Percentiles rank a stretch among this genome's conserved stretches.
Evolutionary conservation across 306 rosid species (phyloP).

Genomic region (Cucurbita ficifolia): DNA sequence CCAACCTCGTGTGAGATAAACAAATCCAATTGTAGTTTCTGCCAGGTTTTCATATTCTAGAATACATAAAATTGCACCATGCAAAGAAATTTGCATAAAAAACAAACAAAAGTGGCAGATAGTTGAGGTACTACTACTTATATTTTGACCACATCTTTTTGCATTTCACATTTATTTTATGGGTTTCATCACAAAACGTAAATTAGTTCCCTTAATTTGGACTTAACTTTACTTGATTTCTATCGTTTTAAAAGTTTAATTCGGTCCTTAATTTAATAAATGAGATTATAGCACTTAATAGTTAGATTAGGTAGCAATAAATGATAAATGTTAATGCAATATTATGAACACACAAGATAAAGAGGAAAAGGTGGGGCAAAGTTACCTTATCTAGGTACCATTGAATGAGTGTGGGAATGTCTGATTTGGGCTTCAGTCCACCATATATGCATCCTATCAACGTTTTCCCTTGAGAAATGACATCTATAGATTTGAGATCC

Average conservation of each 20-base stretch:
- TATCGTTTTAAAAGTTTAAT: no score
- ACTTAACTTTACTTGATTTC: no score
- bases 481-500: conserved; percentile 22
- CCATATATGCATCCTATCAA: conserved; percentile 59
- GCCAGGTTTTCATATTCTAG: neutral
- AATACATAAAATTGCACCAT: no score
- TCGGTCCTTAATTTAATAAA: no score
- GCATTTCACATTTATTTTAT: no score
- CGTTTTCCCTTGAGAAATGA: conserved; percentile 37
- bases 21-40: conserved; percentile 65
- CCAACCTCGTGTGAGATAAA: conserved; percentile 56
- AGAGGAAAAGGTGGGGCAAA: neutral
- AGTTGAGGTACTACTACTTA: neutral
- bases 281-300: neutral
- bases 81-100: neutral
- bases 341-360: neutral
- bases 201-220: no score
- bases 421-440: conserved; percentile 72
- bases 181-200: neutral
- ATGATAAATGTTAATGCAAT: neutral
- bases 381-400: conserved; percentile 67
- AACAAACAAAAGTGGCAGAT: neutral
- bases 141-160: neutral
- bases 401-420: conserved; percentile 58
- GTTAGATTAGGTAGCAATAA: neutral